Evolutionary conservation across 108 stramenopile species (phyloP).

Genomic region (Asterionellopsis glacialis): DNA sequence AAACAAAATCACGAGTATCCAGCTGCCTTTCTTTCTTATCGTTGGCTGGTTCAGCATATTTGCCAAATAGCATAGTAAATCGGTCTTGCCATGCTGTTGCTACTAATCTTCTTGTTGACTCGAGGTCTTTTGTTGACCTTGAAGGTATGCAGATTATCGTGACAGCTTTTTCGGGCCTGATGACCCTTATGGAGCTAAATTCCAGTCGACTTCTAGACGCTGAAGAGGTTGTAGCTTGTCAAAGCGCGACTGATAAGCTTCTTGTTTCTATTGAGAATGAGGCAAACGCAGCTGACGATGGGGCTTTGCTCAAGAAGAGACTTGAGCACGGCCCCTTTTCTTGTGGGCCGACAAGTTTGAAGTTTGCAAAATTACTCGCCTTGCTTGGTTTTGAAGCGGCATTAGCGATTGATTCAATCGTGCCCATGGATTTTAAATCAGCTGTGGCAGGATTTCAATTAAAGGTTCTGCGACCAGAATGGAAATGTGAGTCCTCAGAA

Average conservation of each 20-base stretch:
- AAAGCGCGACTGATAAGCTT: neutral
- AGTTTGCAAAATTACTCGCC: no score
- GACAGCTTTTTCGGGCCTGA: constrained; percentile 14
- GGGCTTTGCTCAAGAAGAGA: no score
- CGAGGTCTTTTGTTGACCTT: constrained; percentile 35
- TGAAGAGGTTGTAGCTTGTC: neutral
- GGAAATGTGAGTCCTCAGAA: no score
- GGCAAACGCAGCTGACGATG: no score
- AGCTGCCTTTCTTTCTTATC: neutral
- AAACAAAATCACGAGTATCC: neutral
- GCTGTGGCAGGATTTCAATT: no score
- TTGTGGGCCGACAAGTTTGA: no score
- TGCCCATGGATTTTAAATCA: no score
- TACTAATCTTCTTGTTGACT: constrained; percentile 40
- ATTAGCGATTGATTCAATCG: no score
- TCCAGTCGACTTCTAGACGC: neutral
- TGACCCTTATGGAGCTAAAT: neutral
- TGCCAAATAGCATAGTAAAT: constrained; percentile 18
- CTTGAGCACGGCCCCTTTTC: no score
- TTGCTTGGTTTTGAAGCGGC: no score
- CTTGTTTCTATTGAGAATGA: neutral
- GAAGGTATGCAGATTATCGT: constrained; percentile 23
- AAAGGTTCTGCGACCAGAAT: no score
- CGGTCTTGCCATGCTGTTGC: constrained; percentile 45
- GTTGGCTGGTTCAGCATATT: neutral